Evolutionary conservation across 2,329 filamentous ascomycete species (phyloP).

Genomic region (Epichloe gansuensis): DNA sequence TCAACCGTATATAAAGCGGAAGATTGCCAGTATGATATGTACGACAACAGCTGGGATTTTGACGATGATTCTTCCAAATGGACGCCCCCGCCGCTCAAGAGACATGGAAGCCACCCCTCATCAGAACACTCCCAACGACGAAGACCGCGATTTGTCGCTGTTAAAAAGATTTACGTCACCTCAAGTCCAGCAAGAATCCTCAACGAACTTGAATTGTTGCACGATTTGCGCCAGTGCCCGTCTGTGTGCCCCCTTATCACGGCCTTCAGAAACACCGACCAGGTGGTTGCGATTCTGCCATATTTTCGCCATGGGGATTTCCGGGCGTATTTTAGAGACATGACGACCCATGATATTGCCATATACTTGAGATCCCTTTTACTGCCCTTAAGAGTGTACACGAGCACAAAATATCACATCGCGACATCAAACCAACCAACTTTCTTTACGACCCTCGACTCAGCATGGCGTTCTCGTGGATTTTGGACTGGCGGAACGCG

Average conservation of each 20-base stretch:
- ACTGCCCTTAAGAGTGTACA: conserved; percentile 77
- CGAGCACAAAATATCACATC: conserved; percentile 72
- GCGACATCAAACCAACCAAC: conserved; percentile 96
- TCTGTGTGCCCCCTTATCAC: conserved; percentile 94
- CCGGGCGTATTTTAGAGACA: conserved; percentile 82
- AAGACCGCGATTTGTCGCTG: conserved; percentile 68
- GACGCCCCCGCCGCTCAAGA: conserved; percentile 54
- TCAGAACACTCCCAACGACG: conserved; percentile 19
- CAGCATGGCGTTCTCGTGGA: conserved; percentile 90
- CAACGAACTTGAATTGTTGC: conserved; percentile 88
- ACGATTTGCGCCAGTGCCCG: conserved; percentile 70
- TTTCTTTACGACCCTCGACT: conserved; percentile 77
- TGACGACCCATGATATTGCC: conserved; percentile 75
- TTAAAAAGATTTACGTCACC: conserved; percentile 99
- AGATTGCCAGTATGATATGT: conserved; percentile 73
- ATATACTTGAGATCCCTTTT: conserved; percentile 86
- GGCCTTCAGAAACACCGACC: conserved; percentile 87
- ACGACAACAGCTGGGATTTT: conserved; percentile 78
- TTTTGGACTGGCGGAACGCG: conserved; percentile 87
- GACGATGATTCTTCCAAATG: conserved; percentile 55
- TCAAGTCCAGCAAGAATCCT: conserved; percentile 87
- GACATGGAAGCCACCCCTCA: conserved; percentile 24
- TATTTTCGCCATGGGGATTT: conserved; percentile 97
- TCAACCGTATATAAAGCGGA: conserved; percentile 99
- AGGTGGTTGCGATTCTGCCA: conserved; percentile 87